Base-by-base conservation (phyloP, 192 early-diverging fungal genomes). In the Thoreauomyces humboldtii region DNA sequence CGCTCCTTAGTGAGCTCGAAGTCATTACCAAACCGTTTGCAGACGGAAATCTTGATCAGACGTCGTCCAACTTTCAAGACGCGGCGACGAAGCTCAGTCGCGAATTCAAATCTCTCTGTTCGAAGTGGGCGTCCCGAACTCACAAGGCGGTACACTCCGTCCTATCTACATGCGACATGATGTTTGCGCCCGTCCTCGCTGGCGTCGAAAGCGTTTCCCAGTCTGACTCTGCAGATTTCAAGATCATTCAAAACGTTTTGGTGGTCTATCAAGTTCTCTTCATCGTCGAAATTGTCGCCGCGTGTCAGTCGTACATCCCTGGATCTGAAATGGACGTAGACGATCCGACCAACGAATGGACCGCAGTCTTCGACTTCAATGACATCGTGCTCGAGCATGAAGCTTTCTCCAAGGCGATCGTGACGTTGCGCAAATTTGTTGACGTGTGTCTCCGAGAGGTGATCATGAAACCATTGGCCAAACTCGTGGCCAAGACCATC, bases 341-440 rank as follows among this genome's bases (percentile, higher is more conserved):
- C 31, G 67, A 69, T 41, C 67, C 67, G 0, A 38, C 59, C 15
- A 33, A 69, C 31, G 67, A 69, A 28, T 69, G 67, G 59, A 34
- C 32, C 14, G 21, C 27, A 4, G 22, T n/a, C 25, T 44, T 42
- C 32, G 50, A 69, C 35, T 61, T 69, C 59, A 14, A 47, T 15
- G 66, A 68, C 1, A 50, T 59, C 12, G 37, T 60, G 66, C 33
- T 29, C 4, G 55, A 60, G 56, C 15, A 45, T 22, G 57, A 51
- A 7, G 19, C n/a, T 38, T 68, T 68, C 43, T 1, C 22, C 4
- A 35, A 45, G 1, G 45, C 47, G 21, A 48, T 14, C 6, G 45
- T 31, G 7, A 22, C 57, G 4, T 21, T 68, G 33, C 47, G 47
- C 24, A 38, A 47, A 17, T 69, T 54, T 55, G 41, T 69, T 21